Conservation (phyloP, 441 rosid genomes). For the Raphanus hybrid region DNA sequence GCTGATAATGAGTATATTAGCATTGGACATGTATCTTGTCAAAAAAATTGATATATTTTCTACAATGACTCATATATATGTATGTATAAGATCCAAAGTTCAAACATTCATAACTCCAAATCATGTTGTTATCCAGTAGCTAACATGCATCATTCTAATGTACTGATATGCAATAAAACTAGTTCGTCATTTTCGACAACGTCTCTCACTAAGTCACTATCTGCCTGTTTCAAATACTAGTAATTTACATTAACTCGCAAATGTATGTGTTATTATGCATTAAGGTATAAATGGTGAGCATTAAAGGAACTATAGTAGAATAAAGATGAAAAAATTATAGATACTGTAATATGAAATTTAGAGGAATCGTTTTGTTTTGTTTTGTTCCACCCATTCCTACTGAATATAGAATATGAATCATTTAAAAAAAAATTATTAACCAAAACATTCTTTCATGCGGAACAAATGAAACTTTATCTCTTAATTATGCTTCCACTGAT, state of each 20-base stretch:
- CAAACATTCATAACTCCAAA: background rate
- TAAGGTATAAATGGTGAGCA: background rate
- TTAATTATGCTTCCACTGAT: background rate
- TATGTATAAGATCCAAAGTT: background rate
- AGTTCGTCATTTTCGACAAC: background rate
- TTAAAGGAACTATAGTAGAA: background rate
- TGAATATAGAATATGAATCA: background rate
- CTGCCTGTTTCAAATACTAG: background rate
- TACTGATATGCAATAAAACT: background rate
- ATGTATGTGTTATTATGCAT: background rate
- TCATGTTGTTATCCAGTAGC: background rate
- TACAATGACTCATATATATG: background rate
- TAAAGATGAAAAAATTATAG: background rate
- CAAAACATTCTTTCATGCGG: background rate
- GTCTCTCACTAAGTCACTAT: background rate
- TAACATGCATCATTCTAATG: constrained; percentile 8
- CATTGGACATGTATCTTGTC: background rate
- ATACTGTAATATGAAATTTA: no score
- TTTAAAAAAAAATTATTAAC: background rate
- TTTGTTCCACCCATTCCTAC: background rate
- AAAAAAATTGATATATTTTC: background rate
- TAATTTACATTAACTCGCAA: background rate
- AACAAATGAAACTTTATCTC: background rate
- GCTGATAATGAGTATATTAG: background rate
- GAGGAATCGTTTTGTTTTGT: background rate